These are phyloP conservation scores for Choricystis sp. DNA, from an alignment of 139 green algal genomes.

Conservation along the genomic window DNA sequence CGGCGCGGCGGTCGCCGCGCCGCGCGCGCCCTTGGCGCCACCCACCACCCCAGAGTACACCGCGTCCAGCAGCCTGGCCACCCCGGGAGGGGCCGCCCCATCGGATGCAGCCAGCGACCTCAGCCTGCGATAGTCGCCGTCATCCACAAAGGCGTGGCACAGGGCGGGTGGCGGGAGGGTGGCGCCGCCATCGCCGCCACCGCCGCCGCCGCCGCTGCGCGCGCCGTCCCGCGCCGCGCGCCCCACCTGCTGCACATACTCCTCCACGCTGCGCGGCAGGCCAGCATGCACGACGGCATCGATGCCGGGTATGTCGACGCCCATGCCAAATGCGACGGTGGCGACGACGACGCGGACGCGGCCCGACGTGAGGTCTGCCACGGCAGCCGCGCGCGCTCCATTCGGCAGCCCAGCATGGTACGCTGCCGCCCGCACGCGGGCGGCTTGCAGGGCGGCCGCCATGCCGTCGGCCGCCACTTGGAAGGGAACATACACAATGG, in stretches of 20 bases:
- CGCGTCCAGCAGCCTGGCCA: constrained; percentile 28
- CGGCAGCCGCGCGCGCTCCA: constrained; percentile 25
- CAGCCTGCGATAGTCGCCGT: constrained; percentile 40
- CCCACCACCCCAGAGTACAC: constrained; percentile 23
- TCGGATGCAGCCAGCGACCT: constrained; percentile 29
- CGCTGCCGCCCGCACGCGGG: constrained; percentile 25
- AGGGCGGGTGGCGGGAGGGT: constrained; percentile 5
- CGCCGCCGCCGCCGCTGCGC: neutral
- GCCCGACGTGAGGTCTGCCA: constrained; percentile 34
- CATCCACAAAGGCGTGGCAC: constrained; percentile 49
- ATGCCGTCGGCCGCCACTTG: constrained; percentile 50
- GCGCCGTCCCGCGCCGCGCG: neutral
- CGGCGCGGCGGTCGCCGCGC: neutral
- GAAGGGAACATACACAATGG: constrained; percentile 62
- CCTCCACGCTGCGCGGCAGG: constrained; percentile 63
- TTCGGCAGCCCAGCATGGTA: constrained; percentile 55
- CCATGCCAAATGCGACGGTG: constrained; percentile 70
- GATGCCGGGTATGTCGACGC: constrained; percentile 36
- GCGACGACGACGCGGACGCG: constrained; percentile 40
- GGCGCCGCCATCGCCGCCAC: neutral
- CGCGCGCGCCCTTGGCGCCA: neutral
- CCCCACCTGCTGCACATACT: constrained; percentile 79
- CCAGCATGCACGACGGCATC: constrained; percentile 54
- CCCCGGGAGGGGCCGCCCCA: constrained; percentile 13
- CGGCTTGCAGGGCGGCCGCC: constrained; percentile 27